Conservation (phyloP, 768 basidiomycete genomes). For the Lyophyllum shimeji region DNA sequence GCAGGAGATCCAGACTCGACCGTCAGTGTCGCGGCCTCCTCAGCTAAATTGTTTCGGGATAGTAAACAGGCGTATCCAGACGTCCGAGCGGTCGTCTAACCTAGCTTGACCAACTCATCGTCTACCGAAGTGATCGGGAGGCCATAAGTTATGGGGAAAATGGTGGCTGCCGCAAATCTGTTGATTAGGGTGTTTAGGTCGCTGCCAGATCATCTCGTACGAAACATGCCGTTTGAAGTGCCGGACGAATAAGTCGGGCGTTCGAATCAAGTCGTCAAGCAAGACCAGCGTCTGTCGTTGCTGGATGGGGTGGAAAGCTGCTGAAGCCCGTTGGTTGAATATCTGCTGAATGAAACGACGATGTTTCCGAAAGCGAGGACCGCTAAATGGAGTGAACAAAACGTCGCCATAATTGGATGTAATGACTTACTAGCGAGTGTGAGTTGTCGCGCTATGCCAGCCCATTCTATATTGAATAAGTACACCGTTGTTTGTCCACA, state of each 20-base stretch:
- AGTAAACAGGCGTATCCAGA: constrained; percentile 2
- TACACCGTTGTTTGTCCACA: not conserved
- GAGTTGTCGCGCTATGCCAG: constrained; percentile 46
- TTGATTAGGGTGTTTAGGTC: not conserved
- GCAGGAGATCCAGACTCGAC: constrained; percentile 45
- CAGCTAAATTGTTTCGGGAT: constrained; percentile 29
- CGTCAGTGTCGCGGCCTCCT: constrained; percentile 45
- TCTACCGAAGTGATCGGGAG: constrained; percentile 42
- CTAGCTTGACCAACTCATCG: constrained; percentile 42
- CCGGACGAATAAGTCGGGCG: constrained; percentile 37
- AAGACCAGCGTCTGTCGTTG: constrained; percentile 40
- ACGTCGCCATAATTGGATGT: constrained; percentile 1
- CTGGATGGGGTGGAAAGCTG: constrained; percentile 40
- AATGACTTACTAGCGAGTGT: constrained; percentile 42
- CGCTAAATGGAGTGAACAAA: constrained; percentile 26
- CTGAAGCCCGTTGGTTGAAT: constrained; percentile 44
- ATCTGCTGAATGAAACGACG: constrained; percentile 49
- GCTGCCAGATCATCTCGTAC: not conserved
- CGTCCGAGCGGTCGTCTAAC: constrained; percentile 23
- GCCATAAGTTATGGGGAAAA: constrained; percentile 50
- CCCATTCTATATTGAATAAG: constrained; percentile 40
- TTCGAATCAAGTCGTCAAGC: constrained; percentile 36
- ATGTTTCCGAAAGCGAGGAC: constrained; percentile 52
- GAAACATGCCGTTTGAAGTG: constrained; percentile 41
- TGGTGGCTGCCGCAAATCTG: constrained; percentile 48